phyloP scores from a whole-genome alignment of 2,329 filamentous ascomycete genomes.

The Penicillium sp. region DNA sequence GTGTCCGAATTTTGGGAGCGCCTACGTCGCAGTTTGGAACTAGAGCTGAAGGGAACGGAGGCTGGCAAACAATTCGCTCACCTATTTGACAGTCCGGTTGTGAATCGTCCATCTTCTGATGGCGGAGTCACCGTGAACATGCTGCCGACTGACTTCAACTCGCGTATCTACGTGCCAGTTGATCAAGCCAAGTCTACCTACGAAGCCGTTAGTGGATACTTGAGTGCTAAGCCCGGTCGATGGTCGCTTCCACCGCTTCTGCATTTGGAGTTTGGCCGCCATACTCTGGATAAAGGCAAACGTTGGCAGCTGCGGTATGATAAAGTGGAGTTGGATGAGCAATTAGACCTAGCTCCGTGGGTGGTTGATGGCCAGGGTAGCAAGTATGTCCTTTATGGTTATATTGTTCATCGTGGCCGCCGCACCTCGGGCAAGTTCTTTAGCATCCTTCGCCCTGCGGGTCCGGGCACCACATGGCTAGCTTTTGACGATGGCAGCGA shows the following conservation, averaged over 20 bases:
- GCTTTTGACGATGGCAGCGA: slow-evolving; percentile 50
- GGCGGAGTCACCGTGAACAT: slow-evolving; percentile 27
- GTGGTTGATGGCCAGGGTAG: slow-evolving; percentile 29
- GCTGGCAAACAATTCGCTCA: slow-evolving; percentile 34
- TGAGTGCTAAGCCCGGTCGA: slow-evolving; percentile 29
- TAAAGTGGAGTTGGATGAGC: slow-evolving; percentile 49
- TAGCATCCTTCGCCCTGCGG: slow-evolving; percentile 51
- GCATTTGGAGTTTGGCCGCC: slow-evolving; percentile 50
- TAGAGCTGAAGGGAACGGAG: slow-evolving; percentile 43
- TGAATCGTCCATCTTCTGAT: slow-evolving; percentile 5
- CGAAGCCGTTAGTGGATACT: slow-evolving; percentile 28
- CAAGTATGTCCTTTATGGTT: slow-evolving; percentile 51
- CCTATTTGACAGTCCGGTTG: slow-evolving; percentile 41
- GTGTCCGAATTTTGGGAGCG: slow-evolving; percentile 50
- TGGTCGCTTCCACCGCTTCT: slow-evolving; percentile 44
- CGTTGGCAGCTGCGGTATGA: slow-evolving; percentile 52
- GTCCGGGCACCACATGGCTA: slow-evolving; percentile 51
- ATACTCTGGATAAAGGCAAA: slow-evolving; percentile 46
- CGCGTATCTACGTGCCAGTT: slow-evolving; percentile 33
- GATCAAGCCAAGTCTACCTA: slow-evolving; percentile 32
- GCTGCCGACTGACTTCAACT: slow-evolving; percentile 32
- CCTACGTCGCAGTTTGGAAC: slow-evolving; percentile 44
- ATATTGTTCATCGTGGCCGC: slow-evolving; percentile 52
- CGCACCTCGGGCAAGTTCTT: slow-evolving; percentile 53
- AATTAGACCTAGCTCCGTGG: slow-evolving; percentile 39